phyloP scores from a whole-genome alignment of 306 rosid species.

The Gastrolobium villosum region DNA sequence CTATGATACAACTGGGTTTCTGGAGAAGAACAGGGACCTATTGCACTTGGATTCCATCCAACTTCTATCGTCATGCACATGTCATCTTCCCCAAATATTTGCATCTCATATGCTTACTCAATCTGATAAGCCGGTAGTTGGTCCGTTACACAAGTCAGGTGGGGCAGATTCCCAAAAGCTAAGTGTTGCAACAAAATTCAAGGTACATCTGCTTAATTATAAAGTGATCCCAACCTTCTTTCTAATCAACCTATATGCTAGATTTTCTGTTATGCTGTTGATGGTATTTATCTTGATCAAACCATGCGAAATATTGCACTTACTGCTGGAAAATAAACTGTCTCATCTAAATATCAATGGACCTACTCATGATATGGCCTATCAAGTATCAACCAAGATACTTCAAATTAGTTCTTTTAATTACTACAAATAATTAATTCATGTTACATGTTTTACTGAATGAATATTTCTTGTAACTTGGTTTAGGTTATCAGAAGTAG shows the following conservation, averaged over 20 bases:
- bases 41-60: constrained; percentile 81
- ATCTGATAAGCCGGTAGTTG: constrained; percentile 74
- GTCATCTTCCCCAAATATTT: constrained; percentile 79
- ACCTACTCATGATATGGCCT: neutral
- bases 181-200: constrained; percentile 85
- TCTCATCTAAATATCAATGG: neutral
- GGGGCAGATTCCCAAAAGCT: constrained; percentile 88
- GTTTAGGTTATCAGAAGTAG: constrained; percentile 44
- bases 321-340: neutral
- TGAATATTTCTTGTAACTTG: constrained; percentile 21
- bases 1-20: constrained; percentile 79
- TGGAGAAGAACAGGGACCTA: constrained; percentile 88
- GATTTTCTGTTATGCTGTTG: constrained; percentile 15
- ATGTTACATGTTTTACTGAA: constrained; percentile 1
- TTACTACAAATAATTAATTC: constrained; percentile 25
- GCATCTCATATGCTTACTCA: constrained; percentile 76
- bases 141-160: constrained; percentile 74
- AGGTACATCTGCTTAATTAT: constrained; percentile 54
- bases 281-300: neutral
- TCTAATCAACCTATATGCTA: neutral
- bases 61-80: constrained; percentile 83
- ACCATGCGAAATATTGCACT: neutral
- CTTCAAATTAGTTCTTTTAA: constrained; percentile 32
- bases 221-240: constrained; percentile 1
- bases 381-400: constrained; percentile 10